Evolutionary conservation across 768 basidiomycete genomes (phyloP), one percentile per base, ranked within the genome.

Genomic region (Mycena vitilis): DNA sequence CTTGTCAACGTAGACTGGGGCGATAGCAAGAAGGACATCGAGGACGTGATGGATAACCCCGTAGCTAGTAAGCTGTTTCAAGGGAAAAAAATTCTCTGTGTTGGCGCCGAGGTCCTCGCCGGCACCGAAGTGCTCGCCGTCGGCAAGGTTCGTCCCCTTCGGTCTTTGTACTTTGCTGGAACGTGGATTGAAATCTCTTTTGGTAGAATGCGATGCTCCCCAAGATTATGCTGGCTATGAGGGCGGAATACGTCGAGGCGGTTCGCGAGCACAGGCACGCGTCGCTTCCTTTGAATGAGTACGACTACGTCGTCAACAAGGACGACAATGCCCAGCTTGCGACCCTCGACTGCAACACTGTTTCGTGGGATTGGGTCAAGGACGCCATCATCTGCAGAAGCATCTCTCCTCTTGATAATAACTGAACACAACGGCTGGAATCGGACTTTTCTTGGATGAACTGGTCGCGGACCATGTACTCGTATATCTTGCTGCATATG

Each of bases 191-290:
- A 30, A 30, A 30, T 30, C 30, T 30, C 30, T 30, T 16, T 36
- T 34, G n/a, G 12, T 13, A 53, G 51, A 40, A 82, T 67, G 81
- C 82, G 71, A 77, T 79, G 53, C 86, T 88, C 70, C 87, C 85
- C 25, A 88, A 87, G 58, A 91, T 96, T 68, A 85, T 95, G 42
- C 77, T 94, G 49, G 87, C 88, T 37, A 93, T 96, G 89, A 94
- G 95, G 0, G 93, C 95, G 0, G 78, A 80, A 9, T 81, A 79
- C 15, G 90, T 96, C 53, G 91, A 94, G 76, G 88, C 89, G 2
- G 86, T 90, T 36, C 77, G 81, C 10, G 85, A 88, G n/a, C 37
- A 78, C 11, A 82, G 79, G 64, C 76, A 80, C 68, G 85, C 87
- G 5, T 81, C 81, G 1, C 68, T 69, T 37, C 75, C 79, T 51